Evolutionary conservation across 768 basidiomycete species (phyloP), one percentile per base, ranked within the genome.

Genomic region (Kwoniella mangroviensis): DNA sequence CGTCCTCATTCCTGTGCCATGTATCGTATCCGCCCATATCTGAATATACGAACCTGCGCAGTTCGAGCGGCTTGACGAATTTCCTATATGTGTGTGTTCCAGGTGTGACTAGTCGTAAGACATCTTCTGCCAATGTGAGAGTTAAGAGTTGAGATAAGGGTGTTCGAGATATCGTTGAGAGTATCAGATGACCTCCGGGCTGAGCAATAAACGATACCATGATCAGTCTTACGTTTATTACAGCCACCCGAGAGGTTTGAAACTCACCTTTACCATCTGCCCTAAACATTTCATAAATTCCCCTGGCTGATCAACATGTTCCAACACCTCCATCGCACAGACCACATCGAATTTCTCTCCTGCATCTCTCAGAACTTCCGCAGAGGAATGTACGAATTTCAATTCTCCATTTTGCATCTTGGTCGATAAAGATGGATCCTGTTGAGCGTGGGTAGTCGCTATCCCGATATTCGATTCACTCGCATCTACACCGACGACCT

Each of bases 261-360:
- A 49, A 56, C 87, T 52, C 72, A 94, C 95, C 85, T 97, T 98
- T 74, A 96, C 88, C 40, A 98, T 87, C 68, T 90, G 86, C 0
- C 91, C 91, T 73, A 94, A 91, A 49, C 90, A 89, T 34, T 88
- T 85, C 59, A 99, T 86, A 82, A 99, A 99, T 7, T 87, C 86
- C 6, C 88, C 86, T 1, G 97, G 95, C 77, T 96, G 90, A 80
- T 97, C 92, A 61, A 99, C 97, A 79, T 99, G 97, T 84, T 99
- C 97, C 40, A 99, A 81, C 9, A 99, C 96, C 83, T 99, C 97
- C 93, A 98, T 93, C 11, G 94, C 92, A 80, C 94, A 97, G 15
- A 99, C 94, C 21, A 94, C 88, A 81, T 98, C 96, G 79, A 90
- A 98, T 62, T 88, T 88, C 15, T 87, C 81, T 4, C 89, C 88